Base-by-base conservation (phyloP, 2,329 filamentous ascomycete genomes). In the Hypocreales sp. region DNA sequence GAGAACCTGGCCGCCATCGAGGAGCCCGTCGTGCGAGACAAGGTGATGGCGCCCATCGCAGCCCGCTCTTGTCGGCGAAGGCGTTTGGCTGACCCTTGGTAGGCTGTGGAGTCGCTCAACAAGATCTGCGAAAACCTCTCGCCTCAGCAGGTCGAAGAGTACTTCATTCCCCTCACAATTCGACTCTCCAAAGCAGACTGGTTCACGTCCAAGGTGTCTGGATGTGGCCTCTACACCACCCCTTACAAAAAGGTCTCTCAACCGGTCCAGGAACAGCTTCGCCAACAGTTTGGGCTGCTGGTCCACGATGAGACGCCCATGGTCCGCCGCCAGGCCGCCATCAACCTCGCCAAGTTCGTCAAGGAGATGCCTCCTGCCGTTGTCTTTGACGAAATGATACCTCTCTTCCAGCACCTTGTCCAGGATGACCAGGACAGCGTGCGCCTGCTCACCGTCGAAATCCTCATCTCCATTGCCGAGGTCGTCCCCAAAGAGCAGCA, bases 161-260 rank as follows among this genome's bases (percentile, higher is more conserved):
- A 86, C 58, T 95, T 95, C 61, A 87, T 98, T 42, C 90, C 90
- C 35, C 77, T 98, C 48, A 86, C 86, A 33, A 72, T 92, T 48
- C 83, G 90, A 50, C 80, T 98, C 35, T 92, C 90, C 39, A 98
- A 95, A 69, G 90, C 90, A 58, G 90, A 98, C 60, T 98, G 90
- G 90, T 98, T 98, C 58, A 98, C 90, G 31, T 95, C 90, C 39
- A 98, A 95, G 62, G 90, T 98, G 39, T 98, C 90, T 18, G 90
- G 87, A 36, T 93, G 87, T 39, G 90, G 90, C 36, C 78, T 98
- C 36, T 98, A 87, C 63, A 90, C 81, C 51, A 72, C 76, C 26
- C 87, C 90, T 38, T 98, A 98, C 64, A 79, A 76, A 46, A 92
- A 92, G 64, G 83, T 90, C 33, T 79, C 83, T 30, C 69, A 78